phyloP scores from a whole-genome alignment of 2,329 filamentous ascomycete genomes.

The Nemania diffusa region DNA sequence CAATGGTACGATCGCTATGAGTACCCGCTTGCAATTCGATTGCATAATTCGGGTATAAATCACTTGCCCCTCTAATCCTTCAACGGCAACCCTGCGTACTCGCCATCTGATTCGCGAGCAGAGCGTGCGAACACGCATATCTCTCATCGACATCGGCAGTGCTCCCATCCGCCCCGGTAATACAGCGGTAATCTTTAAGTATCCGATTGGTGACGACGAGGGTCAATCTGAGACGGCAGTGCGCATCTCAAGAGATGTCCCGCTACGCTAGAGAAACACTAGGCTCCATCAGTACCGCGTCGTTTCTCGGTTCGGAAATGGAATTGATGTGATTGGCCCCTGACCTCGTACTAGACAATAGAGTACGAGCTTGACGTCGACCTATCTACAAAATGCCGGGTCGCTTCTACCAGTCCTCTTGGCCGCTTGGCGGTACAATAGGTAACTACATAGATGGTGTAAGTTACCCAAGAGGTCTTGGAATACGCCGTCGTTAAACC shows the following conservation, averaged over 20 bases:
- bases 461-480: neutral
- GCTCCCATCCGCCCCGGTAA: conserved; percentile 10
- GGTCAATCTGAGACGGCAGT: neutral
- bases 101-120: conserved; percentile 7
- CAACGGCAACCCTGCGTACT: neutral
- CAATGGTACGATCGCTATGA: neutral
- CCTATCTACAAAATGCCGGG: neutral
- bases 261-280: conserved; percentile 5
- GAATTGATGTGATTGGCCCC: conserved; percentile 6
- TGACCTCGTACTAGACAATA: conserved; percentile 7
- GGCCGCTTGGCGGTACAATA: no score
- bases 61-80: neutral
- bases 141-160: conserved; percentile 6
- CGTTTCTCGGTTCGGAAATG: neutral
- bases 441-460: no score
- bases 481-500: neutral
- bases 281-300: neutral
- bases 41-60: conserved; percentile 20
- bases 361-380: conserved; percentile 1
- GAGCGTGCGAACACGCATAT: neutral
- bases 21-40: neutral
- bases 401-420: neutral
- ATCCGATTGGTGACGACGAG: conserved; percentile 16
- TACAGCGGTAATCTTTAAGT: neutral
- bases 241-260: conserved; percentile 4